Evolutionary conservation across 495 filamentous ascomycete genomes (phyloP), one percentile per base, ranked within the genome.

Genomic region (Trichoderma reesei): DNA sequence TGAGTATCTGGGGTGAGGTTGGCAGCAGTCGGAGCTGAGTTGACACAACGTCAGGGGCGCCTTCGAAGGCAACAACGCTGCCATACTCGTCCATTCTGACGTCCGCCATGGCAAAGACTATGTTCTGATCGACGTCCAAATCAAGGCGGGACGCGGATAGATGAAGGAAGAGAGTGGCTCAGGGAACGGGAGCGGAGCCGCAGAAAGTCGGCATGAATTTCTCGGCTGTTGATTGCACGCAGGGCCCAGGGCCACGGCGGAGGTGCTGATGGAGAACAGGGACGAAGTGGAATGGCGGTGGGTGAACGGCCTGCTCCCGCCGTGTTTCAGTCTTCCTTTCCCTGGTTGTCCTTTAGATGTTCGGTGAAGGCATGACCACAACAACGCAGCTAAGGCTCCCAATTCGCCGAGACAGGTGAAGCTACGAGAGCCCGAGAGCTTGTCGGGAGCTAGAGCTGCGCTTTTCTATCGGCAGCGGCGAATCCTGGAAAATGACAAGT

Each of bases 1-100:
- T 69, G 39, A 82, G 64, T 11, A 83, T 78, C 39, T 81, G 78
- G 1, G 72, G 69, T 2, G 80, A 83, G 13, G 70, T 72, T 18
- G 81, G 81, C 6, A 84, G 73, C 18, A 84, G 72, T 62, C 75
- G 75, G 39, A 84, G 69, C 64, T 84, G 81, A 33, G 79, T 79
- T 48, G 79, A 74, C 33, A 84, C 73, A 59, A 74, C 65, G 39
- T 82, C 79, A 26, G 68, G 63, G 36, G 76, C 72, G 3, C 81
- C 81, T 65, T 83, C 81, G 61, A 84, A 73, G 63, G 81, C 80
- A 54, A 84, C 72, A 67, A 84, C 69, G 67, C 72, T 79, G 36
- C 81, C 81, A 37, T 72, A 65, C 13, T 33, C 62, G 26, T 51
- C 64, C 64, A 64, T 65, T 31, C n/a, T 46, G 8, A 4, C 14